Evolutionary conservation across 768 basidiomycete species (phyloP).

Genomic region (Tulasnella sp.): DNA sequence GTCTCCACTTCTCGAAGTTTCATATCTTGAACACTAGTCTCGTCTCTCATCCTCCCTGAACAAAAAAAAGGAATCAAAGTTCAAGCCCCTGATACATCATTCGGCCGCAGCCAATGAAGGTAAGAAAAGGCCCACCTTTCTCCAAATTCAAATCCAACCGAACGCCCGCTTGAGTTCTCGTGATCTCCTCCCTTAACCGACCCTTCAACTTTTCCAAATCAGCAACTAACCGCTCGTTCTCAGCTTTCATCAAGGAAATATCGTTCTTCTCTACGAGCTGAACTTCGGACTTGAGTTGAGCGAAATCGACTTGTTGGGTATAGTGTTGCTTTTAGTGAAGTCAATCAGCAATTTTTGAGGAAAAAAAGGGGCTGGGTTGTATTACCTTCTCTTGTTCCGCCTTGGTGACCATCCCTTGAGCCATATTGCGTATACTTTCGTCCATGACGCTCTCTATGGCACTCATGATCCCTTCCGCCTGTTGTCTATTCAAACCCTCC

Average conservation of each 20-base stretch:
- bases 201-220: conserved; percentile 95
- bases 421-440: conserved; percentile 93
- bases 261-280: conserved; percentile 97
- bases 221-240: conserved; percentile 82
- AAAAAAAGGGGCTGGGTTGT: neutral
- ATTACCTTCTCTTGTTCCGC: conserved; percentile 90
- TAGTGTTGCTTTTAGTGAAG: conserved; percentile 54
- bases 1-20: conserved; percentile 99
- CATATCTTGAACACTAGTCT: conserved; percentile 77
- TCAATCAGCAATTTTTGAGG: neutral
- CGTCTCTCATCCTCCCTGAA: conserved; percentile 76
- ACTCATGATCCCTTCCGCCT: conserved; percentile 94
- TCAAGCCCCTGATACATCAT: neutral
- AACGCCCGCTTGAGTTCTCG: conserved; percentile 84
- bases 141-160: conserved; percentile 90
- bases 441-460: conserved; percentile 96
- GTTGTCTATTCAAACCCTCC: conserved; percentile 77
- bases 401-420: conserved; percentile 88
- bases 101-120: neutral
- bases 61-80: neutral
- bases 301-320: conserved; percentile 93
- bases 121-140: conserved; percentile 36
- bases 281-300: conserved; percentile 89
- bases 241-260: conserved; percentile 84
- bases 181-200: conserved; percentile 80